Evolutionary conservation across 768 basidiomycete genomes (phyloP).

Genomic region (Tylopilus cervinicoccineus): DNA sequence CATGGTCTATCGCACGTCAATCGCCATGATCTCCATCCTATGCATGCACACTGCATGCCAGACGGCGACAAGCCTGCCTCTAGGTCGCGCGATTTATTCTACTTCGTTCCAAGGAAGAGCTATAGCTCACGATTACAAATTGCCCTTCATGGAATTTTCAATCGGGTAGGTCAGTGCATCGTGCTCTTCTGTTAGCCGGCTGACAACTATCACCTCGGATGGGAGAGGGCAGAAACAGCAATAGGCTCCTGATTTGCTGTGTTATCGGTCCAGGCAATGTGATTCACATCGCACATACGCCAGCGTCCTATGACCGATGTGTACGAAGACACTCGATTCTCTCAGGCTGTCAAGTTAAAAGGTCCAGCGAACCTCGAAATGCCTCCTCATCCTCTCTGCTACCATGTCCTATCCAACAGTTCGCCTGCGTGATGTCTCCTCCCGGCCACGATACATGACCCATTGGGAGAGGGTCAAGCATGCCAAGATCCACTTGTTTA

Average conservation of each 20-base stretch:
- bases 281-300: neutral
- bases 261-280: neutral
- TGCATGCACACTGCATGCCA: neutral
- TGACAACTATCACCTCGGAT: neutral
- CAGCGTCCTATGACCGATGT: neutral
- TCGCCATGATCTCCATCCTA: neutral
- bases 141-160: neutral
- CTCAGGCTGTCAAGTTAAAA: slow-evolving; percentile 10
- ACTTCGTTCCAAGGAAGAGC: neutral
- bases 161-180: neutral
- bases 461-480: slow-evolving; percentile 51
- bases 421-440: slow-evolving; percentile 40
- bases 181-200: neutral
- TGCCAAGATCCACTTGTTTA: slow-evolving; percentile 45
- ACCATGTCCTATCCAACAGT: slow-evolving; percentile 28
- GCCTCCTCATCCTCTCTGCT: neutral
- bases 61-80: neutral
- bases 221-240: neutral
- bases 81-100: neutral
- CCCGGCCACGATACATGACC: slow-evolving; percentile 37
- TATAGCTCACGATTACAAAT: neutral
- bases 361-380: neutral
- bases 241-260: slow-evolving; percentile 1
- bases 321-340: neutral
- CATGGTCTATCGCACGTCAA: neutral